Base-by-base conservation (phyloP, 495 filamentous ascomycete species). In the Sordaria brevicollis region DNA sequence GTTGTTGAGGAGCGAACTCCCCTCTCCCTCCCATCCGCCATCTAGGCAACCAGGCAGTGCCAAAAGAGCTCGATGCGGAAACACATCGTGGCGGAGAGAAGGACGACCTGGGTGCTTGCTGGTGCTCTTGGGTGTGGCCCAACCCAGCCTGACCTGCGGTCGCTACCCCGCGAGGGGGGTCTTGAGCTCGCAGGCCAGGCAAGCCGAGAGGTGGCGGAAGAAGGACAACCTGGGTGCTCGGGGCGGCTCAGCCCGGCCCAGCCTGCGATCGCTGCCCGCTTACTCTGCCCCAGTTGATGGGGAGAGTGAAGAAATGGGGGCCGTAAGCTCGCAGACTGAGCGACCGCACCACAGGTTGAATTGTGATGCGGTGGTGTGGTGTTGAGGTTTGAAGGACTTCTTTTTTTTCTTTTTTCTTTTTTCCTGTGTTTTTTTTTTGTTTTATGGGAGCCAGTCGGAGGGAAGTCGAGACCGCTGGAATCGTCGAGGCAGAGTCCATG, bases 1-100 rank as follows among this genome's bases (percentile, higher is more conserved):
- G 86, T 98, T 98, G 89, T 99, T 97, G 79, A 99, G 92, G 75
- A 98, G 92, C 65, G 95, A 97, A n/a, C n/a, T n/a, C n/a, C n/a
- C n/a, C n/a, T n/a, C n/a, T n/a, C n/a, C n/a, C n/a, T n/a, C n/a
- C n/a, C n/a, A n/a, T n/a, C n/a, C n/a, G 41, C 2, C n/a, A 43
- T 19, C 41, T 43, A 19, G 41, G 41, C 41, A 25, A 11, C 41
- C n/a, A n/a, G n/a, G n/a, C n/a, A n/a, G n/a, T n/a, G n/a, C n/a
- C n/a, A n/a, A n/a, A n/a, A n/a, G n/a, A n/a, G n/a, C n/a, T n/a
- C n/a, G n/a, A n/a, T n/a, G n/a, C n/a, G n/a, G n/a, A n/a, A n/a
- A n/a, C n/a, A n/a, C n/a, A n/a, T n/a, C n/a, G n/a, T n/a, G n/a
- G n/a, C n/a, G n/a, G n/a, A n/a, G n/a, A n/a, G n/a, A n/a, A n/a